Evolutionary conservation across 768 basidiomycete genomes (phyloP).

Genomic region (Clathrus columnatus): DNA sequence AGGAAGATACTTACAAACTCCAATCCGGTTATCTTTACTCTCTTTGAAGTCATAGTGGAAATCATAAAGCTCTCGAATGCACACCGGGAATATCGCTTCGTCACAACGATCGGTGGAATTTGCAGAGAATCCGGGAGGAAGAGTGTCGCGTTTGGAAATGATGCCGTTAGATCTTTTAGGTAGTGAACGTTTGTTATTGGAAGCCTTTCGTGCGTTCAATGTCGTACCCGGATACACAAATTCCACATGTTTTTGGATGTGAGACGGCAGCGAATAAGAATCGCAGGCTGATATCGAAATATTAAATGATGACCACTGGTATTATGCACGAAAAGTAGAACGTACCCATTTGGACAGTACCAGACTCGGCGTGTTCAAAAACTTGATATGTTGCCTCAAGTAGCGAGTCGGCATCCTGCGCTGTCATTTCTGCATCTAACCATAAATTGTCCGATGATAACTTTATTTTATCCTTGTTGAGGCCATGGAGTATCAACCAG

Average conservation of each 20-base stretch:
- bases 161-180: no score
- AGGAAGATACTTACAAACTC: conserved; percentile 1
- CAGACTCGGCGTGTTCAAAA: conserved; percentile 30
- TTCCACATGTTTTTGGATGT: conserved; percentile 14
- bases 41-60: conserved; percentile 32
- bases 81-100: conserved; percentile 43
- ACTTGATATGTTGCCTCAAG: conserved; percentile 36
- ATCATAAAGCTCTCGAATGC: conserved; percentile 52
- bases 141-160: no score
- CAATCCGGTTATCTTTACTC: no score
- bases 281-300: conserved; percentile 12
- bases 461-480: conserved; percentile 18
- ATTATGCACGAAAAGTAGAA: no score
- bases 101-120: conserved; percentile 25
- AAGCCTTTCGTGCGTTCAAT: no score
- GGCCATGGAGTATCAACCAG: conserved; percentile 25
- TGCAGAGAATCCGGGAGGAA: no score
- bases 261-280: conserved; percentile 14
- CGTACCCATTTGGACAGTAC: conserved; percentile 33
- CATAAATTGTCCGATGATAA: conserved; percentile 21
- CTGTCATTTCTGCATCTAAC: conserved; percentile 30
- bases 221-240: conserved; percentile 14
- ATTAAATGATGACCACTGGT: not conserved
- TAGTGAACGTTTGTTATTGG: no score
- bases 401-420: conserved; percentile 33